Evolutionary conservation across 257 asterid genomes (phyloP).

Genomic region (Oldenlandia corymbosa): DNA sequence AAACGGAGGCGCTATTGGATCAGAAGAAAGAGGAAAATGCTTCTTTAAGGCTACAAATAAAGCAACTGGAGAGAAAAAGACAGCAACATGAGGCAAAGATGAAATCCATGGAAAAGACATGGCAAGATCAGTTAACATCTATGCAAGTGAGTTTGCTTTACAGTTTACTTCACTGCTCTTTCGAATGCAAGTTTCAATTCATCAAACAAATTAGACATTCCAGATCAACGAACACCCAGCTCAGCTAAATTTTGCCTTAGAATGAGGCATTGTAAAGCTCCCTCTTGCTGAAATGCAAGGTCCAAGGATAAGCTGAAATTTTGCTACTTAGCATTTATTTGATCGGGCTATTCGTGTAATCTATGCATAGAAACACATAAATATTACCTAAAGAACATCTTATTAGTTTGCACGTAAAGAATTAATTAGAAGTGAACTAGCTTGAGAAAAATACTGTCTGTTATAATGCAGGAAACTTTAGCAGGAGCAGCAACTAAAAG

Average conservation of each 20-base stretch:
- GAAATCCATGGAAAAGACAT: conserved; percentile 54
- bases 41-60: conserved; percentile 31
- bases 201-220: background rate
- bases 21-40: conserved; percentile 50
- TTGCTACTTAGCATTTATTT: too few species aligned
- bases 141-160: conserved; percentile 44
- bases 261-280: background rate
- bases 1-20: conserved; percentile 53
- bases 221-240: background rate
- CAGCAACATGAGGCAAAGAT: conserved; percentile 46
- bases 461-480: conserved; percentile 38
- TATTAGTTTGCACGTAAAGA: too few species aligned
- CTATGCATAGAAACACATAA: too few species aligned
- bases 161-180: too few species aligned
- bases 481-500: conserved; percentile 29
- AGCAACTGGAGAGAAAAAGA: conserved; percentile 46
- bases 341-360: too few species aligned
- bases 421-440: background rate
- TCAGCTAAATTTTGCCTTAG: background rate
- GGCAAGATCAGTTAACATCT: conserved; percentile 72
- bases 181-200: too few species aligned
- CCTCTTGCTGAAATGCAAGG: background rate
- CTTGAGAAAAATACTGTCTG: background rate
- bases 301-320: too few species aligned
- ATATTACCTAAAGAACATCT: too few species aligned